Evolutionary conservation across 2,329 filamentous ascomycete genomes (phyloP).

Genomic region (Aspergillus luchuensis): DNA sequence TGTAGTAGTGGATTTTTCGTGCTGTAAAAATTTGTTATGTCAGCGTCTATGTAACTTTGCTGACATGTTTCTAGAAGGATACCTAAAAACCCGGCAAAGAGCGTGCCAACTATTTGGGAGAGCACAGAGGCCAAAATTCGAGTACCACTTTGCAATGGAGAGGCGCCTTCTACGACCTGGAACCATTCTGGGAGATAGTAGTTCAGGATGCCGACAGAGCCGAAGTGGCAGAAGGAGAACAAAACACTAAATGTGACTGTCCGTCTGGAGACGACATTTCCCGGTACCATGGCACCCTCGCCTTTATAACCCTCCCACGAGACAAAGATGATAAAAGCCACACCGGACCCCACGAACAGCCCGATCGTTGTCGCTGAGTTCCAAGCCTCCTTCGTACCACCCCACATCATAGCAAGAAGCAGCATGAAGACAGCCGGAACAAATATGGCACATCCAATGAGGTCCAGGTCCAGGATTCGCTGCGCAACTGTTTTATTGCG

Average conservation of each 20-base stretch:
- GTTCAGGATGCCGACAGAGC: not conserved
- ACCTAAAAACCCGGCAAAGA: not conserved
- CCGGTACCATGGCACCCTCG: conserved; percentile 12
- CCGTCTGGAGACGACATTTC: not conserved
- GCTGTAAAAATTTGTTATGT: not conserved
- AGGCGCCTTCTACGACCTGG: not conserved
- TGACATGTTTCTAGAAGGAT: not conserved
- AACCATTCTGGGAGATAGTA: not conserved
- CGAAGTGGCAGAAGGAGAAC: not conserved
- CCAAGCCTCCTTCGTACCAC: not conserved
- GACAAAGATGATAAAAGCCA: conserved; percentile 6
- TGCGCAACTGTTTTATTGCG: not conserved
- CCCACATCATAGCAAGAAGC: not conserved
- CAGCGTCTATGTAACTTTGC: no score
- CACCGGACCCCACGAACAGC: not conserved
- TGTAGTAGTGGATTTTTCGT: not conserved
- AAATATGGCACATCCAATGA: not conserved
- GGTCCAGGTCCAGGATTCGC: not conserved
- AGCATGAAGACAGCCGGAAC: not conserved
- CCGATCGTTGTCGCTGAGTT: not conserved
- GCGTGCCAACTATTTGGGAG: not conserved
- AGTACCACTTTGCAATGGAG: not conserved
- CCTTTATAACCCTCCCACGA: conserved; percentile 6
- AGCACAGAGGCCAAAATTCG: not conserved
- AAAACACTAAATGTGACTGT: not conserved